These are phyloP conservation scores for Sclerotinia subarctica DNA, from an alignment of 2,329 filamentous ascomycete genomes.

Conservation along the genomic window DNA sequence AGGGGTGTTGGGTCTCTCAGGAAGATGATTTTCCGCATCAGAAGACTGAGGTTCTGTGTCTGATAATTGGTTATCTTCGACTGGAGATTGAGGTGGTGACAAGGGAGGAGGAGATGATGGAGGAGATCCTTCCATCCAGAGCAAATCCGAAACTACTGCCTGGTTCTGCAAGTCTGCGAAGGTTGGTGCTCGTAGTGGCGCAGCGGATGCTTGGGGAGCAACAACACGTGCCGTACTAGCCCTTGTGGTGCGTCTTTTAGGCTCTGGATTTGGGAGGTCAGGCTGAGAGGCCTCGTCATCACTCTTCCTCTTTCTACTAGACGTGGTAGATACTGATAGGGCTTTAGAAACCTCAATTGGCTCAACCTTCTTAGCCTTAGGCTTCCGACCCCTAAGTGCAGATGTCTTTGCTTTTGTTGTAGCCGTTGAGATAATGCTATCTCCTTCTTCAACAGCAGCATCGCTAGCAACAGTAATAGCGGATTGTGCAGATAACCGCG, in stretches of 20 bases:
- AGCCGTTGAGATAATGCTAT: slow-evolving; percentile 45
- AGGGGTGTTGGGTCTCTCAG: slow-evolving; percentile 42
- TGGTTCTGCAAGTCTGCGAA: slow-evolving; percentile 47
- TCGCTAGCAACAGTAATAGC: slow-evolving; percentile 51
- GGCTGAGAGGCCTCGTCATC: slow-evolving; percentile 24
- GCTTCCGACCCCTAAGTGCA: slow-evolving; percentile 23
- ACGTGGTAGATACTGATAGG: slow-evolving; percentile 35
- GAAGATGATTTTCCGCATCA: slow-evolving; percentile 73
- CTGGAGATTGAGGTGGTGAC: slow-evolving; percentile 44
- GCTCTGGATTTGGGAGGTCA: slow-evolving; percentile 39
- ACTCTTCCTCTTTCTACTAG: slow-evolving; percentile 35
- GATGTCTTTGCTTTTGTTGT: slow-evolving; percentile 7
- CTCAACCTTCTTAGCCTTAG: slow-evolving; percentile 53
- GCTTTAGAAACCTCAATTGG: slow-evolving; percentile 45
- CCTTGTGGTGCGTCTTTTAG: slow-evolving; percentile 39
- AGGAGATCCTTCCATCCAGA: slow-evolving; percentile 15
- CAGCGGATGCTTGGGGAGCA: slow-evolving; percentile 45
- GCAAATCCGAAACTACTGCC: slow-evolving; percentile 3
- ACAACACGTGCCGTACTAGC: slow-evolving; percentile 48
- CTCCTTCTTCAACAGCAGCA: slow-evolving; percentile 44
- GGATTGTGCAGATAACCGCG: slow-evolving; percentile 61
- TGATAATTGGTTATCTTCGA: slow-evolving; percentile 55
- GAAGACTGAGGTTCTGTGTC: slow-evolving; percentile 72
- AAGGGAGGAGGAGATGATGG: slow-evolving; percentile 29
- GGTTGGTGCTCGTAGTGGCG: slow-evolving; percentile 44